phyloP scores from a whole-genome alignment of 495 filamentous ascomycete genomes.

The Penicillium salamii region DNA sequence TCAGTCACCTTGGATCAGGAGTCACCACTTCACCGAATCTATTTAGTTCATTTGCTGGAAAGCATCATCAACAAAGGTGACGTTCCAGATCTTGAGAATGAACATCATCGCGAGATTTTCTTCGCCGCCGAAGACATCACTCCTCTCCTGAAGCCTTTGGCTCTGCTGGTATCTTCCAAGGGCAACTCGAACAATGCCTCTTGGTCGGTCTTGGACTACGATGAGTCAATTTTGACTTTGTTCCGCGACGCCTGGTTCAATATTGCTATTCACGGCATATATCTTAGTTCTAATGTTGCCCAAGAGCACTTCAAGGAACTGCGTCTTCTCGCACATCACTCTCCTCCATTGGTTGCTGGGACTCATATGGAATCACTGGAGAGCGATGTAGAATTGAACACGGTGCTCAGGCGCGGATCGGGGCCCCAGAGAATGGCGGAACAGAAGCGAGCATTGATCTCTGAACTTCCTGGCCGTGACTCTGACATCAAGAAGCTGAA shows the following conservation, averaged over 20 bases:
- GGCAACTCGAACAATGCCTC: slow-evolving; percentile 36
- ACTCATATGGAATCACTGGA: slow-evolving; percentile 82
- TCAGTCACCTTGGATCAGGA: slow-evolving; percentile 62
- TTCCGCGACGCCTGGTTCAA: slow-evolving; percentile 97
- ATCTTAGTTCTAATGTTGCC: slow-evolving; percentile 63
- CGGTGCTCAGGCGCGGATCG: slow-evolving; percentile 78
- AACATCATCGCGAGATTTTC: slow-evolving; percentile 68
- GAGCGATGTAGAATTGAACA: slow-evolving; percentile 93
- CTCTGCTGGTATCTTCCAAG: slow-evolving; percentile 64
- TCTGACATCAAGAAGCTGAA: slow-evolving; percentile 73
- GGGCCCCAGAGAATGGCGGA: slow-evolving; percentile 70
- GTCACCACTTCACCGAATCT: slow-evolving; percentile 72
- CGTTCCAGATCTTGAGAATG: slow-evolving; percentile 53
- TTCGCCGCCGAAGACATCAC: slow-evolving; percentile 80
- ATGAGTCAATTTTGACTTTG: slow-evolving; percentile 62
- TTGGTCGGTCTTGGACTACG: slow-evolving; percentile 38
- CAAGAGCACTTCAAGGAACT: slow-evolving; percentile 69
- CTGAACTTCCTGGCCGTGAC: slow-evolving; percentile 69
- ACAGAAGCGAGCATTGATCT: slow-evolving; percentile 73
- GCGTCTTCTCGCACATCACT: slow-evolving; percentile 76
- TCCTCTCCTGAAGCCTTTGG: slow-evolving; percentile 77
- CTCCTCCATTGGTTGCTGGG: slow-evolving; percentile 78
- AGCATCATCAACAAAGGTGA: slow-evolving; percentile 88
- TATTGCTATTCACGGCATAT: slow-evolving; percentile 88
- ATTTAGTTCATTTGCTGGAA: slow-evolving; percentile 79